Percentiles rank a stretch among this genome's conserved stretches.
These are phyloP conservation scores for Boletus reticuloceps DNA, from an alignment of 768 basidiomycete species.

Conservation along the genomic window DNA sequence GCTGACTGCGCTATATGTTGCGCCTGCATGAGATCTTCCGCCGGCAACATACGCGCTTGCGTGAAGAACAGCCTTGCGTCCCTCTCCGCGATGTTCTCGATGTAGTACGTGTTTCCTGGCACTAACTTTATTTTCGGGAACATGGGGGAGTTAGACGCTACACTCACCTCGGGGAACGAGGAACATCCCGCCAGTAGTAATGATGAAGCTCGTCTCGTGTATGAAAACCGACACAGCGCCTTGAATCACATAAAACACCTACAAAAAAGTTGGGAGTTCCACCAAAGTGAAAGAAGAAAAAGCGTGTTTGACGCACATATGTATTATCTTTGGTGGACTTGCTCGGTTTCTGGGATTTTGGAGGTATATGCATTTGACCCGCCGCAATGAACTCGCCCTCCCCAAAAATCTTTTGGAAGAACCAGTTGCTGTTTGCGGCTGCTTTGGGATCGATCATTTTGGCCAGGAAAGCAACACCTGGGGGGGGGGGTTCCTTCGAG, in stretches of 20 bases:
- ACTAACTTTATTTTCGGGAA: neutral
- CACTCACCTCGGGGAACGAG: slow-evolving; percentile 82
- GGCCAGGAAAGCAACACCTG: slow-evolving; percentile 79
- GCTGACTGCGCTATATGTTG: slow-evolving; percentile 30
- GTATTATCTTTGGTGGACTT: slow-evolving; percentile 94
- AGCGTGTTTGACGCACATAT: slow-evolving; percentile 55
- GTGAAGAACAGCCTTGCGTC: slow-evolving; percentile 89
- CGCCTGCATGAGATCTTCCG: slow-evolving; percentile 24
- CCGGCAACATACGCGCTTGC: slow-evolving; percentile 63
- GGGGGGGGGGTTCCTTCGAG: neutral
- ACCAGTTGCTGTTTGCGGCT: slow-evolving; percentile 67
- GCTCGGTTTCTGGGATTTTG: slow-evolving; percentile 74
- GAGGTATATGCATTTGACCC: slow-evolving; percentile 82
- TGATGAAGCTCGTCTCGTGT: slow-evolving; percentile 72
- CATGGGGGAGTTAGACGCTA: neutral
- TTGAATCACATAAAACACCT: slow-evolving; percentile 81
- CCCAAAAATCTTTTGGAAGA: slow-evolving; percentile 88
- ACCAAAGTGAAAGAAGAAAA: neutral
- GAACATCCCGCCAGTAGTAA: slow-evolving; percentile 83
- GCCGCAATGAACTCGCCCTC: slow-evolving; percentile 91
- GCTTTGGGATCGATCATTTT: slow-evolving; percentile 60
- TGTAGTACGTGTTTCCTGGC: slow-evolving; percentile 85
- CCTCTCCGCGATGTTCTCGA: slow-evolving; percentile 81
- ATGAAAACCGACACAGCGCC: slow-evolving; percentile 87
- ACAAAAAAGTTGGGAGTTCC: neutral